Evolutionary conservation across 441 rosid genomes (phyloP), one percentile per base, ranked within the genome.

Genomic region (Breynia disticha): DNA sequence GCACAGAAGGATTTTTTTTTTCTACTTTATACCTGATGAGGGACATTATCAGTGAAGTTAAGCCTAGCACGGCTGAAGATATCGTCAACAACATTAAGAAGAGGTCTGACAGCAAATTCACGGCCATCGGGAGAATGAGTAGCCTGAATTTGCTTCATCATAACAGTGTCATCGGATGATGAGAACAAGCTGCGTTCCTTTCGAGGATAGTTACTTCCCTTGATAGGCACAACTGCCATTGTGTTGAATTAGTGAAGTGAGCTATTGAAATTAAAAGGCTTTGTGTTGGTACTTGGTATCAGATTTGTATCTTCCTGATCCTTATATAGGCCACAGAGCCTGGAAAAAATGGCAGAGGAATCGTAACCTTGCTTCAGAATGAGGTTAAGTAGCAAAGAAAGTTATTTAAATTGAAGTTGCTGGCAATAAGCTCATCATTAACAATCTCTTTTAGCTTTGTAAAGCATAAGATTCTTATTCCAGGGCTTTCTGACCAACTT

Each of bases 61-160:
- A 61, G 59, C 19, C 22, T 14, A 20, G 74, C 75, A 7, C 71
- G 79, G 38, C 37, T 58, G 50, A 81, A 74, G n/a, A 83, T 74
- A 57, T 76, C 86, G 61, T 81, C 83, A 39, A 75, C 67, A 35
- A 83, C 45, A 20, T 61, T 60, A 16, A 86, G 83, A 62, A 83
- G 54, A 28, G 79, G 74, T 43, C 55, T 69, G 18, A 76, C 76
- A 19, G 50, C 52, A 20, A 83, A 51, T 19, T 74, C 83, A 5
- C 76, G 63, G 54, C 73, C 86, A 60, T 73, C 83, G 5, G 88
- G 84, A 19, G 77, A 68, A 64, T 83, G 88, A 24, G 81, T 81
- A 59, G 77, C 72, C 67, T 60, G 66, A 42, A 83, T 63, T 62
- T 81, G 81, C 71, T 61, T 86, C 75, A 72, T 46, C 76, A 81